Conservation (phyloP, 1,139 yeast genomes). For the Blastobotrys petasosporus region DNA sequence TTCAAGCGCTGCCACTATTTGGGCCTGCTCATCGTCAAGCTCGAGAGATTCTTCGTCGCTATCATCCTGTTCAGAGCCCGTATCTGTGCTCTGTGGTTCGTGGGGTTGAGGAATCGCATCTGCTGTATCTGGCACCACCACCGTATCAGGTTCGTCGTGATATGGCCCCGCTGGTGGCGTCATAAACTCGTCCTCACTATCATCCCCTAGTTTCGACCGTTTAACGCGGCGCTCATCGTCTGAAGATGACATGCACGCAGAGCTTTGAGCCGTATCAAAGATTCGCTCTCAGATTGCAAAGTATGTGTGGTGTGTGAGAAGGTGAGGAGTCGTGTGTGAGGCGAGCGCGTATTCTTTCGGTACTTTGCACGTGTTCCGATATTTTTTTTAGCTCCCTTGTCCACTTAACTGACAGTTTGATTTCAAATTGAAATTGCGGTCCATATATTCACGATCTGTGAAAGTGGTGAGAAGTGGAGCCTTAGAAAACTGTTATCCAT, state of each 20-base stretch:
- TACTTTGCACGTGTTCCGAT: too few relatives aligned
- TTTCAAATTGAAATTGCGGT: too few relatives aligned
- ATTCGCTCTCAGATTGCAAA: neutral
- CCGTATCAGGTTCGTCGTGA: neutral
- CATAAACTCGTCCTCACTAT: neutral
- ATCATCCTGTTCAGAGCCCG: slow-evolving; percentile 6
- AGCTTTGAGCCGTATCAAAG: neutral
- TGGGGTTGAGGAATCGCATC: neutral
- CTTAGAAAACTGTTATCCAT: too few relatives aligned
- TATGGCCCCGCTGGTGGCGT: neutral
- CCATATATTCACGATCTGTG: too few relatives aligned
- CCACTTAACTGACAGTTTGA: too few relatives aligned
- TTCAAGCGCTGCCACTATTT: slow-evolving; percentile 25
- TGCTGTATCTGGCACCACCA: slow-evolving; percentile 5
- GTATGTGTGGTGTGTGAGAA: too few relatives aligned
- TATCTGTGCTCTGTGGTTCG: slow-evolving; percentile 3
- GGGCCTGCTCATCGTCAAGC: slow-evolving; percentile 4
- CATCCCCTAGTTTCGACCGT: neutral
- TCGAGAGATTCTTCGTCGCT: slow-evolving; percentile 4
- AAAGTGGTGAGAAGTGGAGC: too few relatives aligned
- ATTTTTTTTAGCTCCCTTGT: too few relatives aligned
- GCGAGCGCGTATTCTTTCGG: too few relatives aligned
- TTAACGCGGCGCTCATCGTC: neutral
- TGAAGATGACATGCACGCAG: neutral
- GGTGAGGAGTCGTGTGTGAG: too few relatives aligned